These are phyloP conservation scores for Aspergillus uvarum DNA, from an alignment of 2,329 filamentous ascomycete genomes.

Conservation along the genomic window DNA sequence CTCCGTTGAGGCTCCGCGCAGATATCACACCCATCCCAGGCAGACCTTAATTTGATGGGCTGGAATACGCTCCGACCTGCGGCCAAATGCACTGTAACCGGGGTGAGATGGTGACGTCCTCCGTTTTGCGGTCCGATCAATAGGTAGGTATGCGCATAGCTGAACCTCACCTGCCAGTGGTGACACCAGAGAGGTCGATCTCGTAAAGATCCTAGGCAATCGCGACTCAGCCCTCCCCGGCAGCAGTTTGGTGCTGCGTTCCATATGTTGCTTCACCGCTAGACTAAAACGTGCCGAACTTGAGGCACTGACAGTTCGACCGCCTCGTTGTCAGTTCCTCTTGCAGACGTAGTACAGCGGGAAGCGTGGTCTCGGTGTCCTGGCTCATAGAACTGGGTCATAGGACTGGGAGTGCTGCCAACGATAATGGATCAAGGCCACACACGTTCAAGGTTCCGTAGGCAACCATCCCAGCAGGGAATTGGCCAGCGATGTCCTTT, in stretches of 20 bases:
- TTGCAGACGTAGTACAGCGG: not conserved
- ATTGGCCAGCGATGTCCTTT: too few species aligned
- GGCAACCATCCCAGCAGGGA: too few species aligned
- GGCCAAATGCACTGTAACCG: not conserved
- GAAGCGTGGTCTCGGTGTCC: too few species aligned
- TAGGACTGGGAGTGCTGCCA: too few species aligned
- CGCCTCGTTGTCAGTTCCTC: not conserved
- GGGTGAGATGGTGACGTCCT: not conserved
- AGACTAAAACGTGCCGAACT: not conserved
- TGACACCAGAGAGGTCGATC: not conserved
- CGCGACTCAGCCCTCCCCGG: too few species aligned
- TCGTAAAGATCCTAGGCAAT: not conserved
- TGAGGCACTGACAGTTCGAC: not conserved
- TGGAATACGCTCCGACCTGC: not conserved
- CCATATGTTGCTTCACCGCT: not conserved
- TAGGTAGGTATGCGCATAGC: not conserved
- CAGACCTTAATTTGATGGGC: too few species aligned
- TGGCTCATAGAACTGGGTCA: too few species aligned
- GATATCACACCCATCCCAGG: too few species aligned
- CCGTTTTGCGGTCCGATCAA: not conserved
- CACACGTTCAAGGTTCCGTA: too few species aligned
- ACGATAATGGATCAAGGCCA: too few species aligned
- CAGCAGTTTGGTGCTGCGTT: not conserved
- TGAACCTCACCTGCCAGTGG: not conserved
- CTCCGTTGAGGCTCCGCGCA: too few species aligned